Base-by-base conservation (phyloP, 148 eudicot genomes). In the Vaccinium corymbosum region DNA sequence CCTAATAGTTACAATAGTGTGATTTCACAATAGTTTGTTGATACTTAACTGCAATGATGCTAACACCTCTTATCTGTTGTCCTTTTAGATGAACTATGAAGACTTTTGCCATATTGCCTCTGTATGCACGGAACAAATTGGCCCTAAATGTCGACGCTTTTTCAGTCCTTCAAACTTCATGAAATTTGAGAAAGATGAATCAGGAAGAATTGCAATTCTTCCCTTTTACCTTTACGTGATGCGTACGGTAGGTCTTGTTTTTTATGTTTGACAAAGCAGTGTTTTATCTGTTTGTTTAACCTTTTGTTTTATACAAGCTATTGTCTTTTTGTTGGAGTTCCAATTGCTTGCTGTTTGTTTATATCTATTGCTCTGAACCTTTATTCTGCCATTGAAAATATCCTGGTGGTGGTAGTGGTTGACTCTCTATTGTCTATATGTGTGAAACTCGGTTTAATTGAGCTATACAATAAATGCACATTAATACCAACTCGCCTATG, bases 31-130 rank as follows among this genome's bases (percentile, higher is more conserved):
- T 55, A 10, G 19, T 13, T 52, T 32, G 53, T 82, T 13, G 22
- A 51, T 76, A n/a, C 59, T 80, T 74, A 64, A 15, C 17, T 85
- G 29, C 38, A 32, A 25, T 48, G 76, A 55, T 83, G 78, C 80
- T 86, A 82, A 61, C 51, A 78, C 42, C 32, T 52, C 74, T 79
- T 75, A 6, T 50, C 66, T 83, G 50, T 83, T 8, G 57, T 88
- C 76, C 88, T 22, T 74, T 82, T 83, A 97, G 99, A 97, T 97
- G 99, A 97, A 97, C 84, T 97, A 97, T 89, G 99, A 97, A 90
- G 99, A 97, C 90, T 97, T 97, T 87, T 97, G 99, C 92, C 99
- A 97, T 89, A 97, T 97, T 84, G 99, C 99, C 87, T 92, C 99
- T 46, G 99, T 97, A 72, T 97, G 99, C 87, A 89, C 99, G 20